These are phyloP conservation scores for Chaetomium fimeti DNA, from an alignment of 495 filamentous ascomycete species.

Conservation along the genomic window DNA sequence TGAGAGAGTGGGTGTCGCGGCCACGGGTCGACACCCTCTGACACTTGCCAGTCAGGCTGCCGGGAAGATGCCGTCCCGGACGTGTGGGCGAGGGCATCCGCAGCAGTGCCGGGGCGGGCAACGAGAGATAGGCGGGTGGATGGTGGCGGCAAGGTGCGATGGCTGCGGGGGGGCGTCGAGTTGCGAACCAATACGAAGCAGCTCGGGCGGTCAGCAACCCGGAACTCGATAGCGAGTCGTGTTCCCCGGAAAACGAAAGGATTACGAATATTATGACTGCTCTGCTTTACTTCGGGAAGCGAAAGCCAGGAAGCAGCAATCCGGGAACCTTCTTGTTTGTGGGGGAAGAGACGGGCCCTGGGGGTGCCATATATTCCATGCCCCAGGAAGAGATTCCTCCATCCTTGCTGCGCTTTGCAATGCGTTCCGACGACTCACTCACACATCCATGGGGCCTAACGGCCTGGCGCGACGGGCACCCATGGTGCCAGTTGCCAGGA, in stretches of 20 bases:
- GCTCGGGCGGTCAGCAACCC: background rate
- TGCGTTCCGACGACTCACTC: conserved; percentile 11
- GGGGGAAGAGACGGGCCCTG: conserved; percentile 18
- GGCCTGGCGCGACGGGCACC: no score
- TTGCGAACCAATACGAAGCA: conserved; percentile 6
- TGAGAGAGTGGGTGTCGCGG: conserved; percentile 8
- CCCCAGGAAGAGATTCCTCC: conserved; percentile 14
- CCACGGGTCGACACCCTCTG: conserved; percentile 14
- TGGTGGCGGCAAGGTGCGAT: background rate
- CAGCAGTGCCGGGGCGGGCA: conserved; percentile 1
- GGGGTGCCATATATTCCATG: conserved; percentile 29
- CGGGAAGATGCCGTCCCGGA: conserved; percentile 18
- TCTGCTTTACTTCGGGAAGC: conserved; percentile 14
- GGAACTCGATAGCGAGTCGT: conserved; percentile 5
- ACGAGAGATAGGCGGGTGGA: background rate
- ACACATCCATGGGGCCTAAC: conserved; percentile 9
- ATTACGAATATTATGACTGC: background rate
- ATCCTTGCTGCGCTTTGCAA: conserved; percentile 19
- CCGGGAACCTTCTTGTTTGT: conserved; percentile 11
- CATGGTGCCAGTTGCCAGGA: conserved; percentile 17
- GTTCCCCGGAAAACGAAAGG: conserved; percentile 8
- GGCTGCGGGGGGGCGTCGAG: conserved; percentile 10
- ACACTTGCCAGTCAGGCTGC: conserved; percentile 11
- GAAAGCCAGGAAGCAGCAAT: conserved; percentile 14
- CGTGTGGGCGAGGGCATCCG: conserved; percentile 20